Conservation (phyloP, 768 basidiomycete species). For the Boletus pseudo-olivaceus region DNA sequence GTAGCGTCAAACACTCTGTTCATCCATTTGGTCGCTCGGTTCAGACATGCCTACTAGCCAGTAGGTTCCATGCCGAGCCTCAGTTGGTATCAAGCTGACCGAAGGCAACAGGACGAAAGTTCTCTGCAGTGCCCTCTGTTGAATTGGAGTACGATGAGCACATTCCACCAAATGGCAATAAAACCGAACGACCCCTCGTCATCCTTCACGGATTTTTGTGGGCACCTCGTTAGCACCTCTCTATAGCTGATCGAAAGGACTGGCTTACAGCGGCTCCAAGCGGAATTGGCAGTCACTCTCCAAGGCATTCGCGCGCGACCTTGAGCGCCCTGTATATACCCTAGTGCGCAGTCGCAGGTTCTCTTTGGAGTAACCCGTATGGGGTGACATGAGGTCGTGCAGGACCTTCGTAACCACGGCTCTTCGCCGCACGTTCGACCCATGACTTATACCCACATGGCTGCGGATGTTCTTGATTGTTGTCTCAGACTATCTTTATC, state of each 20-base stretch:
- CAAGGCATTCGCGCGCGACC: slow-evolving; percentile 64
- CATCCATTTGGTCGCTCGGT: not conserved
- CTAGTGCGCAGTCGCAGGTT: slow-evolving; percentile 43
- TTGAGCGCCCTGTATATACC: slow-evolving; percentile 68
- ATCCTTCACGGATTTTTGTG: slow-evolving; percentile 68
- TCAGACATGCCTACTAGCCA: not conserved
- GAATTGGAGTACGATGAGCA: slow-evolving; percentile 32
- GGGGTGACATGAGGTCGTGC: not conserved
- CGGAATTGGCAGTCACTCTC: slow-evolving; percentile 85
- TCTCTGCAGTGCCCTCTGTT: slow-evolving; percentile 20
- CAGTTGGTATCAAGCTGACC: slow-evolving; percentile 2
- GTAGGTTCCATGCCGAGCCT: not conserved
- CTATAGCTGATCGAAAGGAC: slow-evolving; percentile 1
- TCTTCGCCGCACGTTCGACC: slow-evolving; percentile 69
- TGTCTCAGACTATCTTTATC: slow-evolving; percentile 49
- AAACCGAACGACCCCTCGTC: slow-evolving; percentile 42
- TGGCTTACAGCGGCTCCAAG: slow-evolving; percentile 66
- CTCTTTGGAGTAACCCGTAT: not conserved
- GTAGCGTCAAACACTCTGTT: not conserved
- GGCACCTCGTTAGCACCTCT: slow-evolving; percentile 17
- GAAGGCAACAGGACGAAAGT: slow-evolving; percentile 18
- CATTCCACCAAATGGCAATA: slow-evolving; percentile 27
- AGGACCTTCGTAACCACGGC: slow-evolving; percentile 93
- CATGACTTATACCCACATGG: slow-evolving; percentile 79
- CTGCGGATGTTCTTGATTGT: slow-evolving; percentile 70